Evolutionary conservation across 2,329 filamentous ascomycete genomes (phyloP).

Genomic region (Rachicladosporium sp.): DNA sequence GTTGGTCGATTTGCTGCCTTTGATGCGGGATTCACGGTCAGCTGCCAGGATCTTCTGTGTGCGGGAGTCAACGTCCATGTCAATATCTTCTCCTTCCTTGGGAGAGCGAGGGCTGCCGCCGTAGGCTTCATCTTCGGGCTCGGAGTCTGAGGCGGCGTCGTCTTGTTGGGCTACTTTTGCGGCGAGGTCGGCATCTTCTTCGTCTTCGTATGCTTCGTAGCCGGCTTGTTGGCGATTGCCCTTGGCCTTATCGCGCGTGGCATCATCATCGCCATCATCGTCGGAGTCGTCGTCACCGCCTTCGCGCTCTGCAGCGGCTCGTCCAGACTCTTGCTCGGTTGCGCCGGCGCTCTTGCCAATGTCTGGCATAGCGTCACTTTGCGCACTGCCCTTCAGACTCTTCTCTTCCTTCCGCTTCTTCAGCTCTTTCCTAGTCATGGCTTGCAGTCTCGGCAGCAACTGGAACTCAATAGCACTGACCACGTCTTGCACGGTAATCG

Average conservation of each 20-base stretch:
- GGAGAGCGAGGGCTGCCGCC: slow-evolving; percentile 32
- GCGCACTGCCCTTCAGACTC: slow-evolving; percentile 41
- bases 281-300: slow-evolving; percentile 57
- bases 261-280: slow-evolving; percentile 40
- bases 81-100: slow-evolving; percentile 19
- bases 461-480: slow-evolving; percentile 66
- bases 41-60: slow-evolving; percentile 16
- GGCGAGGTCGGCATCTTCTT: slow-evolving; percentile 71
- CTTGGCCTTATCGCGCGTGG: slow-evolving; percentile 58
- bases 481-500: slow-evolving; percentile 67
- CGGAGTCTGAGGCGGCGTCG: slow-evolving; percentile 46
- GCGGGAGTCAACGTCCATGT: slow-evolving; percentile 27
- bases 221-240: slow-evolving; percentile 70
- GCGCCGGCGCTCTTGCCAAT: slow-evolving; percentile 53
- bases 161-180: slow-evolving; percentile 48
- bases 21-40: slow-evolving; percentile 52
- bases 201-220: slow-evolving; percentile 85
- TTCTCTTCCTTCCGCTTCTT: slow-evolving; percentile 59
- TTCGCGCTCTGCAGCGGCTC: slow-evolving; percentile 34
- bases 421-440: slow-evolving; percentile 61
- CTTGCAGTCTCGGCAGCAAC: slow-evolving; percentile 61
- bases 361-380: slow-evolving; percentile 57
- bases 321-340: slow-evolving; percentile 37
- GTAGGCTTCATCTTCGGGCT: slow-evolving; percentile 45
- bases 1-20: slow-evolving; percentile 41